Percentiles rank a stretch among this genome's conserved stretches.
Evolutionary conservation across 106 monocot species (phyloP).

Genomic region (Narthecium ossifragum): DNA sequence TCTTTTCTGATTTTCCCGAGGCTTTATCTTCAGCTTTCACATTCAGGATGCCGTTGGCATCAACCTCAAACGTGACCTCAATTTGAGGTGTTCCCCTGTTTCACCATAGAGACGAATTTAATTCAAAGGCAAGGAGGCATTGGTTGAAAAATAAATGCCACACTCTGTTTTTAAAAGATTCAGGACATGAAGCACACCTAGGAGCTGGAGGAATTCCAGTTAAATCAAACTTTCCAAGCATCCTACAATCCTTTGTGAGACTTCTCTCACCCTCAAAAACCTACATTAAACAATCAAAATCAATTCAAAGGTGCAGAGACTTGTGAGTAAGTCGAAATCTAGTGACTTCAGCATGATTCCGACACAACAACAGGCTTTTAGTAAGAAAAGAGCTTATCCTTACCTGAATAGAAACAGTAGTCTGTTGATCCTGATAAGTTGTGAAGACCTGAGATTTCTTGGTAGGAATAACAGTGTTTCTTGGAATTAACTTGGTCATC

Average conservation of each 20-base stretch:
- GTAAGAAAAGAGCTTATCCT: not conserved
- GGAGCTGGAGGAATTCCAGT: conserved; percentile 47
- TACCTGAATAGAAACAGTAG: conserved; percentile 18
- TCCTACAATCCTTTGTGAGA: conserved; percentile 43
- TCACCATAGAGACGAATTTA: not conserved
- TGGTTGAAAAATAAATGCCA: too few relatives aligned
- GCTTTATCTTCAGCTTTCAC: conserved; percentile 61
- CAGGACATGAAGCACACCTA: conserved; percentile 34
- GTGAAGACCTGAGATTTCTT: conserved; percentile 28
- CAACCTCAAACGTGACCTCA: too few relatives aligned
- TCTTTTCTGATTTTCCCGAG: conserved; percentile 44
- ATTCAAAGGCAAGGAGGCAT: not conserved
- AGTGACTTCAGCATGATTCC: too few relatives aligned
- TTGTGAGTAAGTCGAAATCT: too few relatives aligned
- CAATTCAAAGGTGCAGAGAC: too few relatives aligned
- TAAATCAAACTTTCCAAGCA: conserved; percentile 51
- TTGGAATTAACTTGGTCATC: conserved; percentile 33
- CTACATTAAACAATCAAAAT: conserved; percentile 11
- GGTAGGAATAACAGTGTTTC: conserved; percentile 30
- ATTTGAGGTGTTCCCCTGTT: conserved; percentile 59
- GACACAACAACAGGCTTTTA: too few relatives aligned
- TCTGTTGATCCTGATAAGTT: conserved; percentile 33
- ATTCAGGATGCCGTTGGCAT: conserved; percentile 62
- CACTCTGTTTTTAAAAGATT: too few relatives aligned
- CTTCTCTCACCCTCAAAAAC: conserved; percentile 62